Percentiles rank a stretch among this genome's conserved stretches.
Conservation (phyloP, 305 asterid genomes). For the Petunia hybrid region DNA sequence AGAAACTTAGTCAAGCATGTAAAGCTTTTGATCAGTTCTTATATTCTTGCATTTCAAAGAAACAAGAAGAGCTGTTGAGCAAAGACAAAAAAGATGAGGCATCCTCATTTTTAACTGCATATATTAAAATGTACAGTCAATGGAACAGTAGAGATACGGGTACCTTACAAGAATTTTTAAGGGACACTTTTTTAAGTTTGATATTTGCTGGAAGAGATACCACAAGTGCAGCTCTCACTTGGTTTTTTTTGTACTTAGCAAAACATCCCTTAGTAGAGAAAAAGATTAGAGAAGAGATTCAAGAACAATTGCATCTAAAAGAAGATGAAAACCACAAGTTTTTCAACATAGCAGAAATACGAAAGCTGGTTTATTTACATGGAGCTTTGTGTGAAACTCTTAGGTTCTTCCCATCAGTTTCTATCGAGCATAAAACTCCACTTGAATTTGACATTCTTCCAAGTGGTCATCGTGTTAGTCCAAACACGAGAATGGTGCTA, state of each 20-base stretch:
- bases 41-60: conserved; percentile 26
- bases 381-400: conserved; percentile 52
- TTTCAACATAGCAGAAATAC: conserved; percentile 36
- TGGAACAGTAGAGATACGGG: background rate
- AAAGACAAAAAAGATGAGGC: background rate
- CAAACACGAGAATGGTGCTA: conserved; percentile 46
- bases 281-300: conserved; percentile 36
- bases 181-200: conserved; percentile 44
- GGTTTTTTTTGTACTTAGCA: conserved; percentile 55
- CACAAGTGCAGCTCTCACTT: conserved; percentile 55
- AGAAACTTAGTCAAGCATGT: conserved; percentile 29
- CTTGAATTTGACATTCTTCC: conserved; percentile 55
- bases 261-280: conserved; percentile 29
- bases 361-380: conserved; percentile 55
- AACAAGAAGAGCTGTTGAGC: background rate
- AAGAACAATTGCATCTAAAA: conserved; percentile 39
- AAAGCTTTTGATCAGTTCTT: conserved; percentile 33
- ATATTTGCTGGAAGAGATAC: conserved; percentile 68
- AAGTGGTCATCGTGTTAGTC: conserved; percentile 50
- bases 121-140: conserved; percentile 6
- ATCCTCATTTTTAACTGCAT: conserved; percentile 11
- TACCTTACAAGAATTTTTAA: conserved; percentile 26
- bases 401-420: conserved; percentile 55
- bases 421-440: conserved; percentile 49
- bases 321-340: conserved; percentile 35